Base-by-base conservation (phyloP, 768 basidiomycete species). In the Tylopilus felleus region DNA sequence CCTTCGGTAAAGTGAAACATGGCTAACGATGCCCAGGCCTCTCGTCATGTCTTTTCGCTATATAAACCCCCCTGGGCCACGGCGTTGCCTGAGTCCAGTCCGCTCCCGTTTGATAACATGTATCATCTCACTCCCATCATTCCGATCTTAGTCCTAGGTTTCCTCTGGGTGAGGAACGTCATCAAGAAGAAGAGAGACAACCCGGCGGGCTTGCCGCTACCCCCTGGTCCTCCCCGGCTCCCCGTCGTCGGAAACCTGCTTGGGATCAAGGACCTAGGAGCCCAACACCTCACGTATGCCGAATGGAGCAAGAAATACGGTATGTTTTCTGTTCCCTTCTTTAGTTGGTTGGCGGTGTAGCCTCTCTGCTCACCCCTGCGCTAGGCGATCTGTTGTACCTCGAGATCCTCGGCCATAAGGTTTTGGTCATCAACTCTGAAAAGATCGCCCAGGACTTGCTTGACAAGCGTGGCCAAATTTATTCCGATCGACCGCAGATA, bases 161-260 rank as follows among this genome's bases (percentile, higher is more conserved):
- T 48, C 25, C 6, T 60, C 35, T 52, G 14, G 6, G 2, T 52
- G 47, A 51, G 22, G 33, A 53, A 16, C 2, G 47, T 50, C 28
- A 21, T 62, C 27, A 47, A 19, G 41, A 56, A 44, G 44, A 51
- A 39, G 29, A 31, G 28, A 29, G 51, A 50, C 23, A 63, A 68
- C 13, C 59, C 66, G 16, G 29, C 49, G 22, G 56, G 64, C 8
- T 49, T 65, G 4, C 63, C 61, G 8, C 43, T 75, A 13, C 77
- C 77, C n/a, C 77, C 77, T 19, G 77, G 77, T 13, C 75, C 77
- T 8, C 68, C 60, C 33, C 66, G 67, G 31, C 60, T 73, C n/a
- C 77, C 77, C 28, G 41, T 79, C n/a, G 57, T 79, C 19, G 78
- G 74, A 35, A 79, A 78, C 53, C 52, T 78, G 7, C 59, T 77